Conservation (phyloP, 2,329 filamentous ascomycete genomes). For the Thermoascus crustaceus region DNA sequence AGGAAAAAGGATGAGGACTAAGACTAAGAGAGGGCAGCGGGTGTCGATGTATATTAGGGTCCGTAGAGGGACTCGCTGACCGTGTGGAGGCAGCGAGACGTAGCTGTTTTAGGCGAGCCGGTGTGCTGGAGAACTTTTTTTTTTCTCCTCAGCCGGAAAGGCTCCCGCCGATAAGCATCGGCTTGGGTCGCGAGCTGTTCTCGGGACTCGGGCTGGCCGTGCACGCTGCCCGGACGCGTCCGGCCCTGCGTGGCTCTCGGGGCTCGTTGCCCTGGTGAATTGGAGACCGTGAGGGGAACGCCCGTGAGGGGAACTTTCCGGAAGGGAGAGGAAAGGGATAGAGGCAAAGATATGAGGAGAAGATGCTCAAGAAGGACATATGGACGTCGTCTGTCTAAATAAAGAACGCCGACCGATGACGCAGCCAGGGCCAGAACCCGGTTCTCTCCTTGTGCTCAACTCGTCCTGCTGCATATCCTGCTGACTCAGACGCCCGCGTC, state of each 20-base stretch:
- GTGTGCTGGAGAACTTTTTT: no score
- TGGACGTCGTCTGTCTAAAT: neutral
- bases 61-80: neutral
- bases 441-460: neutral
- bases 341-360: neutral
- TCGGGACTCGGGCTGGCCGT: neutral
- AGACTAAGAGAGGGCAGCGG: no score
- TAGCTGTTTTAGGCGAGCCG: slow-evolving; percentile 6
- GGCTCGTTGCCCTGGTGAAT: neutral
- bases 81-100: neutral
- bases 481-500: neutral
- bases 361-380: no score
- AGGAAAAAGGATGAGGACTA: neutral
- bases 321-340: neutral
- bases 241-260: neutral
- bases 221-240: neutral
- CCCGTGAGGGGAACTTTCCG: neutral
- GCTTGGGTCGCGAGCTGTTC: neutral
- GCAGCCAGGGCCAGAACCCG: neutral
- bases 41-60: no score
- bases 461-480: neutral
- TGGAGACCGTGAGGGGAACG: neutral
- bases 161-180: neutral
- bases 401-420: no score
- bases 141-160: no score